Conservation (phyloP, 208 protist species). For the Jaenimonas drosophilae region DNA sequence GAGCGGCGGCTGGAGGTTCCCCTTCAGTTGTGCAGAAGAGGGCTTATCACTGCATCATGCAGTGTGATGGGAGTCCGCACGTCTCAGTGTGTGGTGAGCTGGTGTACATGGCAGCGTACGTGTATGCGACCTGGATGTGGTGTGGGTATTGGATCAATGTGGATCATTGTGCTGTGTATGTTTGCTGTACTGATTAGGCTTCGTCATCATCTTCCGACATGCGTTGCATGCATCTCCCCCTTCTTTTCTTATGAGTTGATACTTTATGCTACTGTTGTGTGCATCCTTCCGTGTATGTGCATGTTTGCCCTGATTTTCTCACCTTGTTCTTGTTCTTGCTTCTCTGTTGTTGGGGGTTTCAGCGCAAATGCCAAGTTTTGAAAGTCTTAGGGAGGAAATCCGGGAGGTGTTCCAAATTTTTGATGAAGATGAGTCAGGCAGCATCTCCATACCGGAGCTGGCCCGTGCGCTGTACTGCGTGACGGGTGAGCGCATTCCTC, state of each 20-base stretch:
- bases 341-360: not conserved
- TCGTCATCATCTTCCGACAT: too few relatives aligned
- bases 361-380: conserved; percentile 17
- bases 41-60: conserved; percentile 12
- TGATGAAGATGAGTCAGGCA: conserved; percentile 68
- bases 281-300: conserved; percentile 1
- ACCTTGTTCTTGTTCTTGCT: not conserved
- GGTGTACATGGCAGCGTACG: too few relatives aligned
- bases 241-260: conserved; percentile 6
- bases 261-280: too few relatives aligned
- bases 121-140: too few relatives aligned
- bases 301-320: conserved; percentile 11
- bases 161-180: too few relatives aligned
- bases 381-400: conserved; percentile 58
- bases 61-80: too few relatives aligned
- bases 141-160: too few relatives aligned
- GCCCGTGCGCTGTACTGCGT: conserved; percentile 63
- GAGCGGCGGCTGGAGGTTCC: conserved; percentile 6
- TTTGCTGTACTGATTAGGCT: too few relatives aligned
- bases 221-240: conserved; percentile 3
- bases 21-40: conserved; percentile 15
- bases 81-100: too few relatives aligned
- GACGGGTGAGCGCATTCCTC: conserved; percentile 50
- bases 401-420: conserved; percentile 76
- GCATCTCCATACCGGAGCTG: conserved; percentile 53